Evolutionary conservation across 371 early-diverging fungal species (phyloP).

Genomic region (Apophysomyces ossiformis): DNA sequence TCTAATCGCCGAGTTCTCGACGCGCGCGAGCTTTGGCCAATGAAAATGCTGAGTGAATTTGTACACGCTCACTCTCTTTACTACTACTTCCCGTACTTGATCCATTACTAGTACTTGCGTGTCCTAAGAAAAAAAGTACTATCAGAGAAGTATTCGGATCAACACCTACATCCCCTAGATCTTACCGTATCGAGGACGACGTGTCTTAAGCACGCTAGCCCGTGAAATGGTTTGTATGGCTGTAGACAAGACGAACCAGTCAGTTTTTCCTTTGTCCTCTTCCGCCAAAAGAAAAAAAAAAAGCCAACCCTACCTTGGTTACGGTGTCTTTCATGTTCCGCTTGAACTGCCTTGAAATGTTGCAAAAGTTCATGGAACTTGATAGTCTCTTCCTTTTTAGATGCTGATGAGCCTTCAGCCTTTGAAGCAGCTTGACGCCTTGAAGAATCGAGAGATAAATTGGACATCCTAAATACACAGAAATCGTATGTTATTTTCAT

Average conservation of each 20-base stretch:
- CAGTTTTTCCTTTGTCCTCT: background rate
- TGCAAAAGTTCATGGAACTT: conserved; percentile 59
- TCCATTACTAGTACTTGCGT: background rate
- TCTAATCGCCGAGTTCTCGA: background rate
- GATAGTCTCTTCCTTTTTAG: conserved; percentile 31
- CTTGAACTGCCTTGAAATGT: conserved; percentile 65
- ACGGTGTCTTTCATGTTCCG: conserved; percentile 60
- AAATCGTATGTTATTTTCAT: background rate
- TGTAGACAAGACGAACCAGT: conserved; percentile 6
- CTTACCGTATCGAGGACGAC: conserved; percentile 22
- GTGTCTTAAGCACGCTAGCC: conserved; percentile 5
- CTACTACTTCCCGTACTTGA: conserved; percentile 5
- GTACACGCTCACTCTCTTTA: background rate
- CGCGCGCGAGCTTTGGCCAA: background rate
- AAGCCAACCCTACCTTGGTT: conserved; percentile 33
- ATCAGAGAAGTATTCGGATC: background rate
- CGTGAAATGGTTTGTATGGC: conserved; percentile 27
- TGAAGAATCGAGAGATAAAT: conserved; percentile 11
- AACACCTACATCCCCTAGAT: too few species aligned
- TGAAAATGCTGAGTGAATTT: background rate
- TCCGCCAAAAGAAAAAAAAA: too few species aligned
- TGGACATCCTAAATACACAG: background rate
- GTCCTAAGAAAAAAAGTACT: background rate
- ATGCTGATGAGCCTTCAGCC: background rate
- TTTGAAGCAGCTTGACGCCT: conserved; percentile 7